Evolutionary conservation across 352 stramenopile genomes (phyloP).

Genomic region (Hyaloperonospora brassicae): DNA sequence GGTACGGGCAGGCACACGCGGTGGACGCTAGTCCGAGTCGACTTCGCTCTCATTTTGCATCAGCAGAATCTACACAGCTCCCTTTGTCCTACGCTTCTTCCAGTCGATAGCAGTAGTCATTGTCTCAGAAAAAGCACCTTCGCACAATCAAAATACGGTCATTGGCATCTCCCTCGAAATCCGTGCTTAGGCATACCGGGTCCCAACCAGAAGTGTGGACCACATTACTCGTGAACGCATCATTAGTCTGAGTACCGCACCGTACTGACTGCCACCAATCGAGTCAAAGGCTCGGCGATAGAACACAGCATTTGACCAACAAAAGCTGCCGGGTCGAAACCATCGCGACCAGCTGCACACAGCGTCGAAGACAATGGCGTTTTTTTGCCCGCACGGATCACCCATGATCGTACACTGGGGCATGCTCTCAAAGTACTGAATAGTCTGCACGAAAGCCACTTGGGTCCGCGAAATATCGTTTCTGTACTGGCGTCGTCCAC

Average conservation of each 20-base stretch:
- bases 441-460: too few species aligned
- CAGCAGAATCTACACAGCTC: too few species aligned
- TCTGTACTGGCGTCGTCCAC: slow-evolving; percentile 75
- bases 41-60: too few species aligned
- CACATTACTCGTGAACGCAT: too few species aligned
- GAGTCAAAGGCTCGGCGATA: slow-evolving; percentile 84
- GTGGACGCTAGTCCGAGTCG: too few species aligned
- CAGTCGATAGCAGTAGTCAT: too few species aligned
- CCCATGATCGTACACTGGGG: too few species aligned
- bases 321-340: too few species aligned
- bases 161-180: slow-evolving; percentile 80
- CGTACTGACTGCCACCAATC: slow-evolving; percentile 85
- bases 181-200: slow-evolving; percentile 84
- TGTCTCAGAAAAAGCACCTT: slow-evolving; percentile 77
- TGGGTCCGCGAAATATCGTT: slow-evolving; percentile 87
- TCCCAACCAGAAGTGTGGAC: too few species aligned
- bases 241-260: slow-evolving; percentile 86
- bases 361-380: slow-evolving; percentile 87
- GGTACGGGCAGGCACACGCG: too few species aligned
- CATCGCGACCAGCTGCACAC: slow-evolving; percentile 81
- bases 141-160: slow-evolving; percentile 80
- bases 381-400: slow-evolving; percentile 84
- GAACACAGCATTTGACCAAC: slow-evolving; percentile 84
- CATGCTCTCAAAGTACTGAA: too few species aligned
- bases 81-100: too few species aligned